Percentiles rank a stretch among this genome's conserved stretches.
Evolutionary conservation across 2,329 filamentous ascomycete genomes (phyloP).

Genomic region (Byssochlamys sp.): DNA sequence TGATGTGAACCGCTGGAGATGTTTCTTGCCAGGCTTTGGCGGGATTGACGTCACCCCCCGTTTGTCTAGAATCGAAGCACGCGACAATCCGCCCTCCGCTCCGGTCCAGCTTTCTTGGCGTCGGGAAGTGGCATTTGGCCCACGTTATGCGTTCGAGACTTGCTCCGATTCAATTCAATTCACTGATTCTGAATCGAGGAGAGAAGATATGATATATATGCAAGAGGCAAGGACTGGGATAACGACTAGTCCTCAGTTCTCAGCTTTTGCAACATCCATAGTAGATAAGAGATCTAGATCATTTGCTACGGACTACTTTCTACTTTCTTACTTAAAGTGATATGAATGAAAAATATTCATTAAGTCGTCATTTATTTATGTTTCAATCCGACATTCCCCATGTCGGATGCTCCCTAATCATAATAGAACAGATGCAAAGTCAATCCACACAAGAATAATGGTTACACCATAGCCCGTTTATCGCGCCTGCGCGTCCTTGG

Average conservation of each 20-base stretch:
- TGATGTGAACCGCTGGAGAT: neutral
- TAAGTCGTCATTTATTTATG: neutral
- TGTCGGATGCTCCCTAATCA: neutral
- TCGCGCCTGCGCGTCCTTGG: conserved; percentile 50
- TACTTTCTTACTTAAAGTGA: too few relatives aligned
- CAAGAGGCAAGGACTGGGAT: too few relatives aligned
- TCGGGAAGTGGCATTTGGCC: neutral
- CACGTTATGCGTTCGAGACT: neutral
- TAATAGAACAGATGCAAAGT: conserved; percentile 7
- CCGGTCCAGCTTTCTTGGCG: neutral
- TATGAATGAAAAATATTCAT: neutral
- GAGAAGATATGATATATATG: too few relatives aligned
- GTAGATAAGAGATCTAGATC: too few relatives aligned
- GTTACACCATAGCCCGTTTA: conserved; percentile 24
- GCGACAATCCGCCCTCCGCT: neutral
- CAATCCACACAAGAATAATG: conserved; percentile 3
- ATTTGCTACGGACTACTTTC: too few relatives aligned
- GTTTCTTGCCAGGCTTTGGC: neutral
- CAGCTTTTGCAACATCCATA: too few relatives aligned
- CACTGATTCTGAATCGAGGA: too few relatives aligned
- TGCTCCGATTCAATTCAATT: neutral
- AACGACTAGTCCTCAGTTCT: too few relatives aligned
- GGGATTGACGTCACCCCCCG: neutral
- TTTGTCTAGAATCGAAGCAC: neutral
- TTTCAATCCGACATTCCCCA: neutral